Evolutionary conservation across 2,329 filamentous ascomycete species (phyloP), one percentile per base, ranked within the genome.

Genomic region (Fusarium mangiferae): DNA sequence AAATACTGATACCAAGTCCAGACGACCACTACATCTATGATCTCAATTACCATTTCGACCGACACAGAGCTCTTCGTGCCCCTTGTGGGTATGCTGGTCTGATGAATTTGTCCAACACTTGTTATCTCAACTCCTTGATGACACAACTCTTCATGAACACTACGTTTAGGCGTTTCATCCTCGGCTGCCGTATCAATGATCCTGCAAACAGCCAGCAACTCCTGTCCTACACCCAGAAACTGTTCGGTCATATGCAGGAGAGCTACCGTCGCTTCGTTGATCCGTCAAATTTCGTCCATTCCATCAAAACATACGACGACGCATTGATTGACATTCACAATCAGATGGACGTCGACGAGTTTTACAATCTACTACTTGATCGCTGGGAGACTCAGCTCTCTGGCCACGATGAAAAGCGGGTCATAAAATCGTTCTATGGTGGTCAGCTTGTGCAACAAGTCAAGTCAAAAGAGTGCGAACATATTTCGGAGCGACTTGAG

Each of bases 341-440:
- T 67, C 96, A 99, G 82, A 98, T 99, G 94, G 96, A 99, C 80
- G 96, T 98, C 10, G 96, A 98, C 76, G 95, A 98, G 80, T 99
- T 98, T 80, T 98, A 97, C 84, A 98, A 96, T 78, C 88, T 98
- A 9, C 88, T 99, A 0, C 96, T 98, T 77, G 95, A 97, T 81
- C 90, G 95, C 33, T 95, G 95, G 89, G 97, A 99, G 80, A 89
- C 90, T 14, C 94, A 98, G 78, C 90, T 98, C 73, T 82, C 88
- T 24, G 88, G 89, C 15, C 82, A 86, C 5, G 87, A 90, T n/a
- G 90, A 90, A 39, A 97, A 94, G 82, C 91, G 90, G 72, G 84
- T 83, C 28, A 92, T 99, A 73, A 90, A 93, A 56, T 91, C 91
- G 0, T 96, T 98, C 78, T 99, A 96, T 79, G 95, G 95, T 1